Conservation (phyloP, 371 early-diverging fungal genomes). For the Massospora cicadina region DNA sequence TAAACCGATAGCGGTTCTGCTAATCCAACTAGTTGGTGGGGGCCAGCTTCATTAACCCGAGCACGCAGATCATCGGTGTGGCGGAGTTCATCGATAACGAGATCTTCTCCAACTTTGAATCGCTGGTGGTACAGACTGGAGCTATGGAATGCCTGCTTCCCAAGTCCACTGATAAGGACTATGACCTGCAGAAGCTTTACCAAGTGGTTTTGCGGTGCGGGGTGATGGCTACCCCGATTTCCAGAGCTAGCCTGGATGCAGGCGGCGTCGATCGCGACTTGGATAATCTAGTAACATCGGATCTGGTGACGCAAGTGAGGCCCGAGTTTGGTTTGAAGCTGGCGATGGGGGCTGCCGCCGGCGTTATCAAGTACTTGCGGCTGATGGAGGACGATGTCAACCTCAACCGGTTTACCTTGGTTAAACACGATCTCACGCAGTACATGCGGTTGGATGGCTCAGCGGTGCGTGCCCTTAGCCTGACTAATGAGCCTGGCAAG, state of each 20-base stretch:
- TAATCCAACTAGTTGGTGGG: constrained; percentile 42
- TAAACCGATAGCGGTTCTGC: background rate
- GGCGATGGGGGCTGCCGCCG: constrained; percentile 60
- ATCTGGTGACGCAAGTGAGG: constrained; percentile 11
- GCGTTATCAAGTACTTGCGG: constrained; percentile 57
- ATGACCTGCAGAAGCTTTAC: constrained; percentile 45
- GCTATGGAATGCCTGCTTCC: constrained; percentile 78
- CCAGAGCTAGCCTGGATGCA: constrained; percentile 21
- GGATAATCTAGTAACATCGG: background rate
- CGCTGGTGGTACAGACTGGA: constrained; percentile 74
- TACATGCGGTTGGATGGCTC: constrained; percentile 86
- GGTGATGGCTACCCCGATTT: constrained; percentile 47
- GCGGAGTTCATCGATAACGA: constrained; percentile 85
- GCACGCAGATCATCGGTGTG: constrained; percentile 53
- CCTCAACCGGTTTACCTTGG: constrained; percentile 47
- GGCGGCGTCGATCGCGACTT: background rate
- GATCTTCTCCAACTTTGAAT: constrained; percentile 78
- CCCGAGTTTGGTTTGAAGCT: constrained; percentile 64
- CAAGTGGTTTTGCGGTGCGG: constrained; percentile 51
- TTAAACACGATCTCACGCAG: constrained; percentile 60
- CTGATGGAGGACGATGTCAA: constrained; percentile 55
- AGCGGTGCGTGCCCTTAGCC: constrained; percentile 72
- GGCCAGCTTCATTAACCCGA: constrained; percentile 73
- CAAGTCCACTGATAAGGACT: constrained; percentile 31
- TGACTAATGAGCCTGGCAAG: constrained; percentile 37